Evolutionary conservation across 805 yeast species (phyloP), one percentile per base, ranked within the genome.

Genomic region (Nakazawaea holstii): DNA sequence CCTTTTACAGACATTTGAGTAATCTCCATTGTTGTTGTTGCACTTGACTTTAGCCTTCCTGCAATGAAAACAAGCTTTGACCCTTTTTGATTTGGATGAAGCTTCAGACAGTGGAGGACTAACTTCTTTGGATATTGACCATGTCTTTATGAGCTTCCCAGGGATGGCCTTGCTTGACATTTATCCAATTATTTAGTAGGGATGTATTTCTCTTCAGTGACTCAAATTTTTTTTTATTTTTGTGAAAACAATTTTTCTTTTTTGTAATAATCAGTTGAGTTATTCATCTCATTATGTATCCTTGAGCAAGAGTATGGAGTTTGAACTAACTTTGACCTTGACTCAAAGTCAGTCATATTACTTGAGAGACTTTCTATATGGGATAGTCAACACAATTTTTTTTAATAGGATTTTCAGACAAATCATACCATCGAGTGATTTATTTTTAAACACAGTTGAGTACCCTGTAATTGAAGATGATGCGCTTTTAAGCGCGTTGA

Each of bases 1-100:
- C 48, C 87, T 59, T 51, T 73, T 76, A 59, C 90, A 83, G 1
- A 83, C 82, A 11, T 24, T 45, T 75, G 55, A 45, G 59, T 63
- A 52, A n/a, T 35, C 62, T 2, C 61, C 53, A 2, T 65, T 67
- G 6, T 66, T 55, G 55, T 79, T 79, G 35, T 71, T 72, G 55
- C 90, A 83, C 59, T 74, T 80, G 27, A 82, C 81, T 61, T 83
- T 83, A 20, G 83, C 70, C 56, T 69, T 69, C 48, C 85, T 73
- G 59, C 90, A 83, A 54, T 72, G 70, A 24, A 77, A 69, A 59
- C 90, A 83, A 3, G 89, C 88, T 56, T 77, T 80, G 33, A 62
- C 61, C 40, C 73, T 52, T 46, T 60, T 65, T 6, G 41, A 31
- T n/a, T 41, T 41, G 9, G 30, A 10, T 6, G 44, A 2, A 30